phyloP scores from a whole-genome alignment of 495 filamentous ascomycete species.

The Xylaria telfairii region DNA sequence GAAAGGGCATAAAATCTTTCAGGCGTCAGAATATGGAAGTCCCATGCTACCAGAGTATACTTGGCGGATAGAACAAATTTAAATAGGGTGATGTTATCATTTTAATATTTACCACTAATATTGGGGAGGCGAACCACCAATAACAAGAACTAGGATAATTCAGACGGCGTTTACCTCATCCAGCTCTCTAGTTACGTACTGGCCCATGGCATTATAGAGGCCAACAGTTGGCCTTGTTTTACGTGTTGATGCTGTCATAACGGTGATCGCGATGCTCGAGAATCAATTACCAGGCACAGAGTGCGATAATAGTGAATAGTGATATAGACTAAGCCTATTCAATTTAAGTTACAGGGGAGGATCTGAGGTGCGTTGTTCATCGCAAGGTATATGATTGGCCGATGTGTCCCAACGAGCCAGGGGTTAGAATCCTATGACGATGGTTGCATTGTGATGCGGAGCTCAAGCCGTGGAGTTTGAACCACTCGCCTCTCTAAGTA shows the following conservation, averaged over 20 bases:
- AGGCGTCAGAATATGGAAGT: background rate
- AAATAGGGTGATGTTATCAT: background rate
- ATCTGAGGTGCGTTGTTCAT: background rate
- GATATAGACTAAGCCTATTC: slow-evolving; percentile 5
- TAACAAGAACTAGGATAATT: background rate
- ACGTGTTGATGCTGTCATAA: slow-evolving; percentile 19
- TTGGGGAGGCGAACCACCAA: background rate
- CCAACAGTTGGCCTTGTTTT: background rate
- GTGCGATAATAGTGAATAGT: background rate
- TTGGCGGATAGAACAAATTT: background rate
- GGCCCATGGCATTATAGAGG: background rate
- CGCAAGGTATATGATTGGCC: slow-evolving; percentile 2
- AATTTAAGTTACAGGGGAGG: background rate
- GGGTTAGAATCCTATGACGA: slow-evolving; percentile 16
- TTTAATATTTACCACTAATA: background rate
- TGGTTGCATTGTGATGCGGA: slow-evolving; percentile 18
- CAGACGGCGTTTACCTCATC: background rate
- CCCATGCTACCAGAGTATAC: background rate
- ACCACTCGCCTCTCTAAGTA: background rate
- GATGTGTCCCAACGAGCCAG: background rate
- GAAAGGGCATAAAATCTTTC: background rate
- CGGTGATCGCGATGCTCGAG: slow-evolving; percentile 9
- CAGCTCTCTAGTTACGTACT: background rate
- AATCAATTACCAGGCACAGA: background rate
- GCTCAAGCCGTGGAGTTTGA: background rate